Evolutionary conservation across 106 monocot species (phyloP), one percentile per base, ranked within the genome.

Genomic region (Hemerocallis citrina): DNA sequence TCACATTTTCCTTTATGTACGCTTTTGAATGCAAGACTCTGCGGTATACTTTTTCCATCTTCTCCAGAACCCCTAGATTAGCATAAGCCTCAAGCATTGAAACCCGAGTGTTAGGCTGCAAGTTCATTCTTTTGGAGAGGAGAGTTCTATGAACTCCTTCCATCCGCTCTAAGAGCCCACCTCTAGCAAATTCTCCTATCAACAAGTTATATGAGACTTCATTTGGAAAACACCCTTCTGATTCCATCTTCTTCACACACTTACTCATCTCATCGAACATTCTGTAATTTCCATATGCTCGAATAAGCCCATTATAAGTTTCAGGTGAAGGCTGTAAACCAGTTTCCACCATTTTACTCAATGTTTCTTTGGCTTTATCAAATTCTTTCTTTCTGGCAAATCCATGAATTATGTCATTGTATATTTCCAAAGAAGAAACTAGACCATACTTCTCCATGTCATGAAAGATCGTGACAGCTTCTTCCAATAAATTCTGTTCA

Each of bases 201-300:
- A 92, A 43, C 33, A 79, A 55, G 52, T 92, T 92, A 56, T 81
- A 88, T 7, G 92, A 84, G 35, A 68, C 65, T 57, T 81, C 78
- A 61, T 92, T 72, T 22, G 87, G 84, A 49, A 20, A 58, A 35
- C 72, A 84, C 7, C 84, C 81, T 28, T 40, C 66, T 39, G 78
- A 52, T 73, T 66, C 73, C 92, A 92, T 92, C 67, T 35, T 69
- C 63, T 79, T 81, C 43, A 76, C 77, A 62, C 79, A 75, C 55
- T 79, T 92, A 19, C 78, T 65, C 78, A 88, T 84, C 25, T 88
- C 81, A 68, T 92, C 88, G 23, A 75, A 88, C 67, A 81, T 67
- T 57, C 52, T 40, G 45, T 68, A 67, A 23, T 36, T 60, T 34
- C 92, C 87, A 62, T 78, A 80, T 55, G 92, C 80, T 72, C 59